Evolutionary conservation across 192 early-diverging fungal species (phyloP), one percentile per base, ranked within the genome.

Genomic region (Backusella westeae): DNA sequence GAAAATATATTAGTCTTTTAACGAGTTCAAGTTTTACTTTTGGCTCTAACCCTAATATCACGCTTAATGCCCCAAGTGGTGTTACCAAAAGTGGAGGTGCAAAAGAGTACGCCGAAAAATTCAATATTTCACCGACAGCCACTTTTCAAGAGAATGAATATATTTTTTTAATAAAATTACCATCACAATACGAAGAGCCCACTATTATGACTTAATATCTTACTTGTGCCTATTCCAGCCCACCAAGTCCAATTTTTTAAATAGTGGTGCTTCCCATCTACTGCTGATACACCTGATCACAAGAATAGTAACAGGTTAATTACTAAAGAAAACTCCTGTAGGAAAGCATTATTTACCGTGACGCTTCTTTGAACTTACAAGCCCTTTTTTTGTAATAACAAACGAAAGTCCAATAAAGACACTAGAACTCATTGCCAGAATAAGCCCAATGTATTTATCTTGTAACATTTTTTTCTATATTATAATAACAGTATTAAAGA

Each of bases 381-480:
- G 87, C 17, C 96, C 97, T 75, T 92, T 95, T 85, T 98, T 98
- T 71, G 96, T 96, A 77, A 98, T 84, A 52, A 97, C 91, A 81
- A 97, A 97, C 66, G 93, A 95, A 35, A 90, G 91, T 34, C 96
- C 96, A 80, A 98, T 98, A 77, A 96, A 88, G 69, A 94, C 72
- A 67, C 93, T 92, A 21, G 96, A 98, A 56, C 91, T 85, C 78
- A 98, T 87, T 79, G 96, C 96, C 68, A 98, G 86, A 32, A 90
- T 88, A 81, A 98, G 91, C 41, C 96, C 96, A 76, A 96, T 91
- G 76, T 92, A 92, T 77, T 92, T 94, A 79, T 93, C 92, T 77
- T 87, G 85, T 6, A 87, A 80, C 86, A 91, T 77, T 5, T 10
- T 10, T 42, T 39, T 12, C 12, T 21, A 71, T 42, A 49, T 29